phyloP scores from a whole-genome alignment of 2,329 filamentous ascomycete genomes.

The Botryotinia globosa region DNA sequence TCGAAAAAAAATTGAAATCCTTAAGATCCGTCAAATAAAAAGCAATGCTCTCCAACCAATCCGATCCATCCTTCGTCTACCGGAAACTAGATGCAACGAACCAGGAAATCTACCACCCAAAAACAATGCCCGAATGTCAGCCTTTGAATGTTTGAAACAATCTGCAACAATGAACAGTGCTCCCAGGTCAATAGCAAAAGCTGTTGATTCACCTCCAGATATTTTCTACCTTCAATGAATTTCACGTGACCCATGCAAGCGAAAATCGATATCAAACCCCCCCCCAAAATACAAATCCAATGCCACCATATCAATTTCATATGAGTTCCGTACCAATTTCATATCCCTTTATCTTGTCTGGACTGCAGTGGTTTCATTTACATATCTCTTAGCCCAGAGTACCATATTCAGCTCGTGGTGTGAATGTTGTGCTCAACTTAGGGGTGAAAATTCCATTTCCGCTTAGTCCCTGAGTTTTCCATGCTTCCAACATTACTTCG shows the following conservation, averaged over 20 bases:
- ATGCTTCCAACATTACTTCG: constrained; percentile 56
- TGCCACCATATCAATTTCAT: background rate
- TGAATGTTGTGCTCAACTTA: background rate
- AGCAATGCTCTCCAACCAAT: background rate
- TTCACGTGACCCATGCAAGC: background rate
- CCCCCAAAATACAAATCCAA: background rate
- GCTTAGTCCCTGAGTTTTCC: constrained; percentile 42
- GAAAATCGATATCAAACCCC: background rate
- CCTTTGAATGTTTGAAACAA: background rate
- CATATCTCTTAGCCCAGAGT: background rate
- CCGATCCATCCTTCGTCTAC: background rate
- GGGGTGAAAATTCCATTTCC: constrained; percentile 17
- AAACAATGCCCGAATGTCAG: background rate
- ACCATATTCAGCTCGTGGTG: constrained; percentile 14
- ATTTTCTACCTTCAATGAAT: background rate
- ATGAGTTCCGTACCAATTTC: background rate
- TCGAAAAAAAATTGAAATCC: background rate
- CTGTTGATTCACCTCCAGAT: background rate
- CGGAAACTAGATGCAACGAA: background rate
- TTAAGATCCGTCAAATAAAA: background rate
- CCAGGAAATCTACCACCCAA: background rate
- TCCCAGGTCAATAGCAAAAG: background rate
- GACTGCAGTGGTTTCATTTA: background rate
- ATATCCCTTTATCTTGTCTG: background rate
- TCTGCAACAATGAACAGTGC: background rate